Evolutionary conservation across 1,284 basidiomycete species (phyloP).

Genomic region (Blastosporella zonata): DNA sequence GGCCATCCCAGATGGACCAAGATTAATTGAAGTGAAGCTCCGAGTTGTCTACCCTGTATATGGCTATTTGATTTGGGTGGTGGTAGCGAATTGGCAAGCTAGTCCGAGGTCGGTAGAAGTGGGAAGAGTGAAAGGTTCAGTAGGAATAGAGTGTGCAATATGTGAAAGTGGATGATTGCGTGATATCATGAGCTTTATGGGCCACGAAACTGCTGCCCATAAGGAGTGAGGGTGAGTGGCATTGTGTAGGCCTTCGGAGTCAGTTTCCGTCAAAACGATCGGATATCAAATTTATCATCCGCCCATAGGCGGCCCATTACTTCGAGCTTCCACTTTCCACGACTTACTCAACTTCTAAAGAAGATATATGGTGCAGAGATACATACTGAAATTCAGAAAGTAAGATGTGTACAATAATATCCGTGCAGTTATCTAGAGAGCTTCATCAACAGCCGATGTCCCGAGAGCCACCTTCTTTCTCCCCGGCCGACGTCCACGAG

Average conservation of each 20-base stretch:
- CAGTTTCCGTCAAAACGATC: slow-evolving; percentile 15
- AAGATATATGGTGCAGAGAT: background rate
- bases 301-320: background rate
- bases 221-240: slow-evolving; percentile 11
- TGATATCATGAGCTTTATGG: slow-evolving; percentile 19
- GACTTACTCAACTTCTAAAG: no score
- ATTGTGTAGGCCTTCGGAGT: slow-evolving; percentile 1
- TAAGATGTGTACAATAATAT: background rate
- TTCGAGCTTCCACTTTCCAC: background rate
- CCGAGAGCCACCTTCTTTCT: slow-evolving; percentile 29
- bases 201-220: slow-evolving; percentile 19
- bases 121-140: slow-evolving; percentile 10
- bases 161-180: slow-evolving; percentile 9
- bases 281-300: slow-evolving; percentile 12
- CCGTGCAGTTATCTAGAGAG: background rate
- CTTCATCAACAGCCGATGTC: slow-evolving; percentile 9
- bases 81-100: background rate
- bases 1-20: slow-evolving; percentile 50
- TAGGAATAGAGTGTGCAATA: slow-evolving; percentile 16
- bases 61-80: background rate
- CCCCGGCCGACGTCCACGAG: slow-evolving; percentile 42
- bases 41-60: slow-evolving; percentile 11
- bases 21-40: slow-evolving; percentile 12
- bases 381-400: background rate
- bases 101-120: slow-evolving; percentile 8